phyloP scores from a whole-genome alignment of 345 rosid genomes.

The Hevea brasiliensis region DNA sequence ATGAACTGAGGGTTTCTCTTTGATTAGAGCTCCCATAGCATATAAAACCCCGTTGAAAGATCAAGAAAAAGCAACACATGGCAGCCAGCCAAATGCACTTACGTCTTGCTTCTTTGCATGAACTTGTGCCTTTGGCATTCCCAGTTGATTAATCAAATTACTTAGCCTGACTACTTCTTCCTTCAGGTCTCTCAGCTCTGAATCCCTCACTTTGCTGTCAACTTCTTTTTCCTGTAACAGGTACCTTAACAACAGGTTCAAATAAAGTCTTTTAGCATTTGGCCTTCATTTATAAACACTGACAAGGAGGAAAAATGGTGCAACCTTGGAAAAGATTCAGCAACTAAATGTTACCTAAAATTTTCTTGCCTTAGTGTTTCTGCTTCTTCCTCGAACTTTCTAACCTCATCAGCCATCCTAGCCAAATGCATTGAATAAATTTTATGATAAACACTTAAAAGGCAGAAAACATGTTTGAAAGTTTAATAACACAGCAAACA shows the following conservation, averaged over 20 bases:
- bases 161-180: conserved; percentile 28
- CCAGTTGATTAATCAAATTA: conserved; percentile 18
- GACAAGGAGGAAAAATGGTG: background rate
- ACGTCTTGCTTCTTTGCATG: conserved; percentile 18
- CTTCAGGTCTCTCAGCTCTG: conserved; percentile 29
- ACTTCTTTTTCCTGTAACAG: conserved; percentile 26
- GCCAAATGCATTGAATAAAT: conserved; percentile 5
- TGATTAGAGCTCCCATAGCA: background rate
- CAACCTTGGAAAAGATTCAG: background rate
- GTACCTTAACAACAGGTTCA: conserved; percentile 6
- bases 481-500: background rate
- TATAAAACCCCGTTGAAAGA: background rate
- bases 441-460: background rate
- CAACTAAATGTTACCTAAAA: conserved; percentile 17
- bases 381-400: conserved; percentile 36
- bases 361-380: conserved; percentile 33
- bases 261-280: background rate
- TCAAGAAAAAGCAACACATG: background rate
- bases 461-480: background rate
- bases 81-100: background rate
- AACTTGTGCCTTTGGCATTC: conserved; percentile 15
- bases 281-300: background rate
- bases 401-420: conserved; percentile 35
- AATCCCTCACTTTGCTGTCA: conserved; percentile 24
- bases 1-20: background rate